A percentile compares a stretch with the other conserved stretches of the same genome.
phyloP scores from a whole-genome alignment of 495 filamentous ascomycete genomes.

The Echria macrotheca region DNA sequence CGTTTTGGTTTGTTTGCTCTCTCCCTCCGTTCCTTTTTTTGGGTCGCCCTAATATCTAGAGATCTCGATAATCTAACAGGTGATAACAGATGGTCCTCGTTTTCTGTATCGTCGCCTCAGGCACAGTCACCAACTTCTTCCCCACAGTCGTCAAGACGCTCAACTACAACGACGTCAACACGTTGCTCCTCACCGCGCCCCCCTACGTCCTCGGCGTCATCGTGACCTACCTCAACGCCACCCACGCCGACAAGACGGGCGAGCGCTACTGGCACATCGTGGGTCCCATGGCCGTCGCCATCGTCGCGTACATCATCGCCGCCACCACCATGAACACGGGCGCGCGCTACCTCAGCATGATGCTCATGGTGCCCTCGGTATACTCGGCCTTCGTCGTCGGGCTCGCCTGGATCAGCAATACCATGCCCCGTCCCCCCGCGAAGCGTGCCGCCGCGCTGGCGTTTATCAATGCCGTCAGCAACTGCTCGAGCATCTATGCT shows the following conservation, averaged over 20 bases:
- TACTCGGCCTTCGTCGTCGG: conserved; percentile 68
- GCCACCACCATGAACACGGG: conserved; percentile 58
- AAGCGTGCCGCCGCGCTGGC: conserved; percentile 81
- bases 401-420: conserved; percentile 74
- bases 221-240: conserved; percentile 65
- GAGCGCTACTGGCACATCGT: conserved; percentile 76
- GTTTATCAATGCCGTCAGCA: conserved; percentile 76
- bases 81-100: conserved; percentile 57
- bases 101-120: conserved; percentile 65
- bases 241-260: conserved; percentile 72
- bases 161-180: conserved; percentile 54
- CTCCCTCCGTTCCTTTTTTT: conserved; percentile 8
- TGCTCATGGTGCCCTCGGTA: conserved; percentile 68
- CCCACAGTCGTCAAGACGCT: conserved; percentile 77
- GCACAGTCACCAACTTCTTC: conserved; percentile 84
- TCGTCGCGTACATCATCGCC: conserved; percentile 71
- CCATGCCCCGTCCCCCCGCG: conserved; percentile 73
- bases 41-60: conserved; percentile 2
- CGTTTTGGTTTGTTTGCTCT: conserved; percentile 49
- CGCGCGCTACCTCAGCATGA: conserved; percentile 74
- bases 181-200: conserved; percentile 72
- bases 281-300: conserved; percentile 60
- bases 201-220: conserved; percentile 69
- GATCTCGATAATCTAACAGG: no score
- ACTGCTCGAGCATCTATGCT: conserved; percentile 68